These are phyloP conservation scores for Candida saitoana DNA, from an alignment of 805 yeast species.

Conservation along the genomic window DNA sequence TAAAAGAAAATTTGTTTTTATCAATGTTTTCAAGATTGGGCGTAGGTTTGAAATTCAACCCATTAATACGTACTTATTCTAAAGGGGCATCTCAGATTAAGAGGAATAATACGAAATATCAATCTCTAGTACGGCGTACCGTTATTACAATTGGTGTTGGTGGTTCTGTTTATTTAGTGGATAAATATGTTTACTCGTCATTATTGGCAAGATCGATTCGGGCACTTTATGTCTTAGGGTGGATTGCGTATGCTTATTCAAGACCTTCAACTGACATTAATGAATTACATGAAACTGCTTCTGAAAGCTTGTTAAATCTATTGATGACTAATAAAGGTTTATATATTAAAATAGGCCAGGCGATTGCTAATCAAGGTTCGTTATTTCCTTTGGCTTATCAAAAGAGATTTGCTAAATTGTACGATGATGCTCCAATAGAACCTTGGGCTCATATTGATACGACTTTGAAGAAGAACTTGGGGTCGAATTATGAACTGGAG, in stretches of 20 bases:
- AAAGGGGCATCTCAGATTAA: not conserved
- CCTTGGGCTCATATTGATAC: constrained; percentile 44
- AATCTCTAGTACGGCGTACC: constrained; percentile 1
- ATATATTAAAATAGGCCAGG: constrained; percentile 75
- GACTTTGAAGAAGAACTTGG: constrained; percentile 22
- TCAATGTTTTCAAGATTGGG: not conserved
- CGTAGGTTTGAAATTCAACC: not conserved
- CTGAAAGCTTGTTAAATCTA: constrained; percentile 34
- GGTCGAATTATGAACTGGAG: constrained; percentile 15
- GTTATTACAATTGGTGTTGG: constrained; percentile 7
- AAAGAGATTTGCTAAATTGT: constrained; percentile 50
- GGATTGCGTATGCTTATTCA: constrained; percentile 59
- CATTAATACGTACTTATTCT: not conserved
- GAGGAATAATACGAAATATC: not conserved
- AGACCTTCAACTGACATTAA: constrained; percentile 36
- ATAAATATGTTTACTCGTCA: constrained; percentile 34
- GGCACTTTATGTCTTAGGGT: constrained; percentile 43
- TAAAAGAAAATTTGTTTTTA: no score
- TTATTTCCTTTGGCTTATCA: constrained; percentile 65
- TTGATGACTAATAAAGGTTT: constrained; percentile 39
- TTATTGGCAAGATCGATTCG: constrained; percentile 49
- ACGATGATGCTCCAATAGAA: constrained; percentile 67
- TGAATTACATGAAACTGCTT: constrained; percentile 55
- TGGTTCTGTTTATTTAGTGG: constrained; percentile 11
- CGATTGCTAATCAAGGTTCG: constrained; percentile 69